phyloP scores from a whole-genome alignment of 306 rosid species.

The Prinsepia uniflora region DNA sequence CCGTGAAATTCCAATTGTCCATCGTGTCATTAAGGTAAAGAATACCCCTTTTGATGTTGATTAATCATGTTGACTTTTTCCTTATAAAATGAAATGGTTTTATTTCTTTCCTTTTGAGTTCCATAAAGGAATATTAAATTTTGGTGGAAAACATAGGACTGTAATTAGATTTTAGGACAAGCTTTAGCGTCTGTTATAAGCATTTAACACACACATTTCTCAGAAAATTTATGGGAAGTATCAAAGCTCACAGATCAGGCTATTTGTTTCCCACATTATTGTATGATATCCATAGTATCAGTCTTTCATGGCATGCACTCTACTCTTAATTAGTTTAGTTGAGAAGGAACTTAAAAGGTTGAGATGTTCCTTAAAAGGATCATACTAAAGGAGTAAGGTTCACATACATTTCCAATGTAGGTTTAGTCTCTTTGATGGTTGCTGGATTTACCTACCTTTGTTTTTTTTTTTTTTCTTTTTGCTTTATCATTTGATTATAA shows the following conservation, averaged over 20 bases:
- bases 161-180: not conserved
- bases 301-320: not conserved
- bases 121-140: not conserved
- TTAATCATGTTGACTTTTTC: not conserved
- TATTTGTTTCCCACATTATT: not conserved
- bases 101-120: not conserved
- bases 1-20: conserved; percentile 95
- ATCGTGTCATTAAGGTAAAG: conserved; percentile 83
- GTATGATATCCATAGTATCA: not conserved
- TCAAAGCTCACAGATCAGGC: not conserved
- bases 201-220: not conserved
- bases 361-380: not conserved
- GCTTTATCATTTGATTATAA: not conserved
- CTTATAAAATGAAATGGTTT: not conserved
- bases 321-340: not conserved
- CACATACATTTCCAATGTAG: not conserved
- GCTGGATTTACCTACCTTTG: not conserved
- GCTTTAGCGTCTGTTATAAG: not conserved
- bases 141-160: not conserved
- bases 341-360: not conserved
- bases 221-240: not conserved
- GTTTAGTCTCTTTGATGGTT: not conserved
- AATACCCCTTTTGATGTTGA: not conserved
- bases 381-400: not conserved
- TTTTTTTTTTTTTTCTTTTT: not conserved